phyloP scores from a whole-genome alignment of 345 rosid genomes.

The Eucalyptus shirleyi region DNA sequence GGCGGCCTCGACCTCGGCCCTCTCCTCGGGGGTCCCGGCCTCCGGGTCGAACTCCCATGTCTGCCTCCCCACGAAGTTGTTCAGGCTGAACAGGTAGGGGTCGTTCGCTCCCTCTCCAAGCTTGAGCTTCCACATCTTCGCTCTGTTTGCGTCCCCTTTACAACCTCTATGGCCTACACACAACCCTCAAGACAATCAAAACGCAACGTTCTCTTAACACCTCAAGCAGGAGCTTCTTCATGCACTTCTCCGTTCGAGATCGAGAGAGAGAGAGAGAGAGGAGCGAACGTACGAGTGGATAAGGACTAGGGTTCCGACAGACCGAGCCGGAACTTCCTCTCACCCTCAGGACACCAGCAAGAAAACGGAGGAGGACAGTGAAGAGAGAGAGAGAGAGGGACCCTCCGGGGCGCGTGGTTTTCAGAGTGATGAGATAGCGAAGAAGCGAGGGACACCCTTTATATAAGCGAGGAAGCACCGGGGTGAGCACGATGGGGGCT shows the following conservation, averaged over 20 bases:
- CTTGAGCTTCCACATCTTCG: constrained; percentile 11
- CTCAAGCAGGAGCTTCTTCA: neutral
- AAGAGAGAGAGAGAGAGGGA: neutral
- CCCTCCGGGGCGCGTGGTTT: too few relatives aligned
- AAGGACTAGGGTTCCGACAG: neutral
- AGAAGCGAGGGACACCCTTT: neutral
- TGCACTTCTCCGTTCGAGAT: neutral
- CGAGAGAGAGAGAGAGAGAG: neutral
- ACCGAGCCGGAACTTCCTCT: neutral
- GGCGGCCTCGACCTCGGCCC: constrained; percentile 10
- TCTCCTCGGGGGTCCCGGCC: constrained; percentile 8
- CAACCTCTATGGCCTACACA: neutral
- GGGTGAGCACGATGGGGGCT: neutral
- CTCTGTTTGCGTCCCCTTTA: neutral
- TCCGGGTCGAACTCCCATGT: constrained; percentile 15
- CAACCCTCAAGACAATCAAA: neutral
- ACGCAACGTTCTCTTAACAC: neutral
- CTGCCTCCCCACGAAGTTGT: constrained; percentile 8
- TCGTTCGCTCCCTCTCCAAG: neutral
- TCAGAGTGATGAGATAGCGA: neutral
- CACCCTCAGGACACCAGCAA: neutral
- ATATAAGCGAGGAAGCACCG: neutral
- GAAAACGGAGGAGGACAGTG: neutral
- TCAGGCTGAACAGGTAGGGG: constrained; percentile 7
- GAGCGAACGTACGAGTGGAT: neutral